phyloP scores from a whole-genome alignment of 371 early-diverging fungal species.

The Mucor indicus region DNA sequence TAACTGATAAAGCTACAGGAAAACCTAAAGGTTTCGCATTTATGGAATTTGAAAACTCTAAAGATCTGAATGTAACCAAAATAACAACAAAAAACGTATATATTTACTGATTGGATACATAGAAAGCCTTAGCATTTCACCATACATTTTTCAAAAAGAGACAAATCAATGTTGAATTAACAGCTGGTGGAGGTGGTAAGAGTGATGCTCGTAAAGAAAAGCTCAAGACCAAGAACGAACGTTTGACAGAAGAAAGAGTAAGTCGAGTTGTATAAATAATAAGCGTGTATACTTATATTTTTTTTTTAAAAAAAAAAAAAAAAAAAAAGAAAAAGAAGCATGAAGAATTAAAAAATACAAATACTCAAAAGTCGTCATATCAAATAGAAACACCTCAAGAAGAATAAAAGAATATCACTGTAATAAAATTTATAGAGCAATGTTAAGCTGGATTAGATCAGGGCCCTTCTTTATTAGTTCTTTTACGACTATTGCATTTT shows the following conservation, averaged over 20 bases:
- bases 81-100: neutral
- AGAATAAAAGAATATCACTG: neutral
- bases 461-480: no score
- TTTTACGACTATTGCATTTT: no score
- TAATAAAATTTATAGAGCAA: no score
- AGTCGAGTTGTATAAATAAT: slow-evolving; percentile 13
- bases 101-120: neutral
- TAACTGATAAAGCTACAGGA: slow-evolving; percentile 72
- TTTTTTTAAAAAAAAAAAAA: slow-evolving; percentile 23
- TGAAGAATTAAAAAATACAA: no score
- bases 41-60: slow-evolving; percentile 63
- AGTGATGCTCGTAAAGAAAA: slow-evolving; percentile 63
- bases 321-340: slow-evolving; percentile 21
- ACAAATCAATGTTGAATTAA: slow-evolving; percentile 77
- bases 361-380: slow-evolving; percentile 15
- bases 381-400: slow-evolving; percentile 18
- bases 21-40: slow-evolving; percentile 80
- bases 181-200: slow-evolving; percentile 78
- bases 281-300: neutral
- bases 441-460: no score
- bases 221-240: slow-evolving; percentile 61
- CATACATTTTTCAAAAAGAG: slow-evolving; percentile 62
- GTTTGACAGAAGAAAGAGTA: slow-evolving; percentile 68
- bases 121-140: slow-evolving; percentile 70
- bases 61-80: slow-evolving; percentile 49